A percentile compares a stretch with the other conserved stretches of the same genome.
Evolutionary conservation across 208 protist genomes (phyloP).

Genomic region (Wallacemonas sp.): DNA sequence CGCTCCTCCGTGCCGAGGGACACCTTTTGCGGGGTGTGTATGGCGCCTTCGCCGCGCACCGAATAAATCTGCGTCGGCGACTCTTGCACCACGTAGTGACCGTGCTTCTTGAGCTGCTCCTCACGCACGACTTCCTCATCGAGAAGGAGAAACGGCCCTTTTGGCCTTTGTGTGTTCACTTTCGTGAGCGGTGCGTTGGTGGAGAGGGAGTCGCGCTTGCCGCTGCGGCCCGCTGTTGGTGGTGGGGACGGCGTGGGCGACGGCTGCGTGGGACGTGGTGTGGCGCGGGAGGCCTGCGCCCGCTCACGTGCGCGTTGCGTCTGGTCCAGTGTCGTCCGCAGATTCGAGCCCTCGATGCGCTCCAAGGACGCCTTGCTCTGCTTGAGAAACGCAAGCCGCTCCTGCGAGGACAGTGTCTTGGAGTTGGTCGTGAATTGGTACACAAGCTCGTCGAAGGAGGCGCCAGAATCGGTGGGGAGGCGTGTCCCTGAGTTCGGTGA

Average conservation of each 20-base stretch:
- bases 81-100: neutral
- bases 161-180: neutral
- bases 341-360: slow-evolving; percentile 11
- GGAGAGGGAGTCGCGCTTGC: neutral
- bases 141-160: neutral
- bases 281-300: neutral
- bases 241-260: neutral
- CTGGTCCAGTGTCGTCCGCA: slow-evolving; percentile 13
- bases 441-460: slow-evolving; percentile 24
- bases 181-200: neutral
- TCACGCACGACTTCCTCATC: slow-evolving; percentile 6
- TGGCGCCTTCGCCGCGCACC: neutral
- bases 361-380: slow-evolving; percentile 15
- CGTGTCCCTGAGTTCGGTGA: neutral
- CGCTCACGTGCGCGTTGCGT: slow-evolving; percentile 8
- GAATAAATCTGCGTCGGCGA: slow-evolving; percentile 14
- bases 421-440: slow-evolving; percentile 25
- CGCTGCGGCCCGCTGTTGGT: neutral
- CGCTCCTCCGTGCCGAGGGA: neutral
- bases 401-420: slow-evolving; percentile 3
- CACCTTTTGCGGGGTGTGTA: slow-evolving; percentile 10
- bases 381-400: slow-evolving; percentile 18
- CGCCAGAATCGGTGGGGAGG: neutral
- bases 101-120: slow-evolving; percentile 7
- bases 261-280: neutral